Conservation (phyloP, 2,329 filamentous ascomycete species). For the Talaromyces amestolkiae region DNA sequence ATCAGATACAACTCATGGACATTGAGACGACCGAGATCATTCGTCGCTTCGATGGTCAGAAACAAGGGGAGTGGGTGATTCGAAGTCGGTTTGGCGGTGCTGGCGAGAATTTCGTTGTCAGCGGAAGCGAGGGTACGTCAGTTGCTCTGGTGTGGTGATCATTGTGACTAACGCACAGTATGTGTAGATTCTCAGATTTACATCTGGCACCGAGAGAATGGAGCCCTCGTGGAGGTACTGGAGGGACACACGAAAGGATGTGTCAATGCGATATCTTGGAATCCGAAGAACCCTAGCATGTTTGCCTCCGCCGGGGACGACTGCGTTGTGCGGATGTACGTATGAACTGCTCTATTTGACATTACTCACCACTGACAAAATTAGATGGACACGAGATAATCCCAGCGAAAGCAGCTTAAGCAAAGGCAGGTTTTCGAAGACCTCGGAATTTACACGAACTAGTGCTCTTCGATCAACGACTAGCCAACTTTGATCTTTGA, state of each 20-base stretch:
- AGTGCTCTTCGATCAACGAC: constrained; percentile 44
- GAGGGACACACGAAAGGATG: constrained; percentile 70
- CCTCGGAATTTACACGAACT: constrained; percentile 38
- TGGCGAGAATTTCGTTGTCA: constrained; percentile 85
- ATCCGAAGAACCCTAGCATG: constrained; percentile 75
- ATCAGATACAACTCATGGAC: constrained; percentile 75
- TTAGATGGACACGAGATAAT: constrained; percentile 39
- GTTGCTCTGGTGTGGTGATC: not conserved
- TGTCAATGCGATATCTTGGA: constrained; percentile 89
- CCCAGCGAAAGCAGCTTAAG: constrained; percentile 25
- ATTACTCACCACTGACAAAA: not conserved
- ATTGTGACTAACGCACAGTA: not conserved
- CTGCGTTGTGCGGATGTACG: constrained; percentile 78
- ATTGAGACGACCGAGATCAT: constrained; percentile 69
- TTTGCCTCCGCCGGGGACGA: constrained; percentile 93
- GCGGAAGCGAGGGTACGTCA: constrained; percentile 78
- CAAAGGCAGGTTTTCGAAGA: constrained; percentile 31
- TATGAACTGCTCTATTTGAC: constrained; percentile 20
- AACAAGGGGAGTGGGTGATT: constrained; percentile 74
- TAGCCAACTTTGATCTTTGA: constrained; percentile 24
- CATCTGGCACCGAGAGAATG: constrained; percentile 88
- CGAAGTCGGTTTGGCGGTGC: constrained; percentile 83
- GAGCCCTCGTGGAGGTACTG: constrained; percentile 70
- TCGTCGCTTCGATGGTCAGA: constrained; percentile 72
- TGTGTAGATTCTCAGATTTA: constrained; percentile 65